Evolutionary conservation across 2,329 filamentous ascomycete genomes (phyloP), one percentile per base, ranked within the genome.

Genomic region (Colletotrichum orchidophilum): DNA sequence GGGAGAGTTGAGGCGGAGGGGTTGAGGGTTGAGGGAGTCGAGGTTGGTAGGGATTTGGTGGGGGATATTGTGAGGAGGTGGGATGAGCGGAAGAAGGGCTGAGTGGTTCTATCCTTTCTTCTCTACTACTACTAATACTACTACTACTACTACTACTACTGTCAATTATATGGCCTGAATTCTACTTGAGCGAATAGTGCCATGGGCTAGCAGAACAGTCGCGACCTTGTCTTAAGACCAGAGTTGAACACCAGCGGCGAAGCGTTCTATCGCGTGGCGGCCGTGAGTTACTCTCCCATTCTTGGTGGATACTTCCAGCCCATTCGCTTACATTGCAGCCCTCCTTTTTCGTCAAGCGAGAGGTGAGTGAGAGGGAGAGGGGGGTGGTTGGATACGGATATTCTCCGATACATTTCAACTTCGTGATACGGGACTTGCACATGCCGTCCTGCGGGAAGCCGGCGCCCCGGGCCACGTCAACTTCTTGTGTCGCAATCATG

Each of bases 41-140:
- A 71, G 62, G 21, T 29, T 13, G 71, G 71, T 0, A 27, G 15
- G 11, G 59, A 46, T 21, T 27, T 68, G 9, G 9, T 26, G 13
- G 71, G 26, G 33, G 35, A 60, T 33, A 52, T 73, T 13, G 21
- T 73, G 6, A 39, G 46, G 27, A 46, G 50, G 3, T 73, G 70
- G 70, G 62, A 73, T 21, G 42, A 59, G 57, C 42, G 21, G 68
- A 55, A 33, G 64, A 35, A 11, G 13, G 26, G 42, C 46, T 71
- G 26, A 46, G 15, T 24, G 15, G 35, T 26, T 39, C 8, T 1
- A 3, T 59, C 24, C 18, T 21, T 15, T 11, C 13, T 5, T 4
- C 27, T 42, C n/a, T n/a, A n/a, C n/a, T n/a, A n/a, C n/a, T n/a
- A n/a, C n/a, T n/a, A n/a, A n/a, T n/a, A 21, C 3, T 54, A 2